A percentile compares a stretch with the other conserved stretches of the same genome.
Conservation (phyloP, 179 eudicot species). For the Beta corolliflora region DNA sequence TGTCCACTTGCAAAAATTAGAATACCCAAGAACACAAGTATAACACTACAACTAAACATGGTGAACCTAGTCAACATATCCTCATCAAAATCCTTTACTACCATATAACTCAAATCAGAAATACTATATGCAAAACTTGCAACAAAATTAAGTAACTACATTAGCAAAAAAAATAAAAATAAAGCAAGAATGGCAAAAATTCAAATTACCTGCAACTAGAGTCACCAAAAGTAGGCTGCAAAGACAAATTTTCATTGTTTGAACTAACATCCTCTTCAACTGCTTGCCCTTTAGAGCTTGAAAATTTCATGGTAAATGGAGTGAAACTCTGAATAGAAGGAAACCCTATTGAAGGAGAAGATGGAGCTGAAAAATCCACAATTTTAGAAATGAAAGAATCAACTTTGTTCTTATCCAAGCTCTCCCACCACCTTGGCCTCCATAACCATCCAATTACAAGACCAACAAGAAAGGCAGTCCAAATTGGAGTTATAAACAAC, state of each 20-base stretch:
- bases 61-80: neutral
- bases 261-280: conserved; percentile 23
- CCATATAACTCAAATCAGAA: neutral
- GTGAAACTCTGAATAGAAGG: conserved; percentile 34
- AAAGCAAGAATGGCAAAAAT: neutral
- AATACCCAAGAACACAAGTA: neutral
- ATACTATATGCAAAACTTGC: no score
- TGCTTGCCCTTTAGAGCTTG: conserved; percentile 19
- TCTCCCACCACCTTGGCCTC: conserved; percentile 84
- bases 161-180: no score
- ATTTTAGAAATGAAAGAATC: conserved; percentile 37
- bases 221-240: conserved; percentile 21
- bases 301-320: conserved; percentile 27
- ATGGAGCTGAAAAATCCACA: conserved; percentile 39
- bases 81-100: neutral
- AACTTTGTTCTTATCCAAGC: conserved; percentile 39
- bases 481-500: conserved; percentile 57
- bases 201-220: conserved; percentile 49
- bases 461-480: conserved; percentile 72
- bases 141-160: neutral
- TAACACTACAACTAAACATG: conserved; percentile 2
- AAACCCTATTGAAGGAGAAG: conserved; percentile 39
- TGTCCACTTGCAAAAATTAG: neutral
- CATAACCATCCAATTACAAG: conserved; percentile 77
- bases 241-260: conserved; percentile 23